phyloP scores from a whole-genome alignment of 306 rosid species.

The Begonia masoniana region DNA sequence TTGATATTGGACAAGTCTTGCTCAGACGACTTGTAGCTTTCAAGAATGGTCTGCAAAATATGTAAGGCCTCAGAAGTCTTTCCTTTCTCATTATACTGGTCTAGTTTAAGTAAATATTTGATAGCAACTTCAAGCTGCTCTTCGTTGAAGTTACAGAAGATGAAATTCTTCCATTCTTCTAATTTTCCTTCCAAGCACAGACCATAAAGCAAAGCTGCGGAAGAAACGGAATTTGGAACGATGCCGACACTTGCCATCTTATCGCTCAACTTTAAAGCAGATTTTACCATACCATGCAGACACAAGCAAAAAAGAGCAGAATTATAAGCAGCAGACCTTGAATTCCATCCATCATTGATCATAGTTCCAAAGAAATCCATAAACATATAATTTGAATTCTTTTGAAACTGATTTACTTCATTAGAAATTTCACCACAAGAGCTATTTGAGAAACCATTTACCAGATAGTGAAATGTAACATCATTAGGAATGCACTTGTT shows the following conservation, averaged over 20 bases:
- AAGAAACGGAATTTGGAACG: conserved; percentile 38
- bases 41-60: conserved; percentile 44
- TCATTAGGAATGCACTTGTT: conserved; percentile 60
- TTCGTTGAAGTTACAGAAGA: conserved; percentile 30
- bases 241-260: conserved; percentile 44
- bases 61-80: conserved; percentile 41
- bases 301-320: conserved; percentile 62
- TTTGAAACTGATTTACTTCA: conserved; percentile 12
- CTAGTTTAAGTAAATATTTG: conserved; percentile 44
- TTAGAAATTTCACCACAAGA: conserved; percentile 5
- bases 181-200: conserved; percentile 48
- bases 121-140: conserved; percentile 43
- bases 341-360: conserved; percentile 55
- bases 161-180: conserved; percentile 47
- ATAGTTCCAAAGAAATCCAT: conserved; percentile 42
- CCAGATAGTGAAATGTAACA: conserved; percentile 51
- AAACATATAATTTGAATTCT: conserved; percentile 26
- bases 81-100: conserved; percentile 35
- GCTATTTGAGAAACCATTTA: conserved; percentile 53
- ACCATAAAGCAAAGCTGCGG: conserved; percentile 54
- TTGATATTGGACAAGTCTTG: conserved; percentile 17
- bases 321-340: conserved; percentile 41
- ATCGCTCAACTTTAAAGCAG: conserved; percentile 38
- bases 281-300: conserved; percentile 50
- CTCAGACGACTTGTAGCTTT: conserved; percentile 25